These are phyloP conservation scores for Trametes versicolor DNA, from an alignment of 1,284 basidiomycete species.

Conservation along the genomic window DNA sequence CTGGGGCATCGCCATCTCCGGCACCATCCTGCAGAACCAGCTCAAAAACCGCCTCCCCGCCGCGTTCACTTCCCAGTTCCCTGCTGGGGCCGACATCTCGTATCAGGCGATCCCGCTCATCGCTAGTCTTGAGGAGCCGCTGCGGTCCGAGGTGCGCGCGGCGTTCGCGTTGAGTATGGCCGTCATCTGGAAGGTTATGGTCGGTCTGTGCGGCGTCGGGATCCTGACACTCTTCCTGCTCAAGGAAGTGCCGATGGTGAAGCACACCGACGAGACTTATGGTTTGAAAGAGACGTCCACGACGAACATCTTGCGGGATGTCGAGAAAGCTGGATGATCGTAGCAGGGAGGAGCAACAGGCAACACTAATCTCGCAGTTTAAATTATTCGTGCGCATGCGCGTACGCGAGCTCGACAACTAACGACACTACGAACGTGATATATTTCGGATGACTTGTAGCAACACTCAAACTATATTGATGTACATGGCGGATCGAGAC, in stretches of 20 bases:
- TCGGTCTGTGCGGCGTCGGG: constrained; percentile 47
- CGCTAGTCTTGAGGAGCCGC: constrained; percentile 42
- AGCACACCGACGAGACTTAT: constrained; percentile 42
- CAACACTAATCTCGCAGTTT: too few species aligned
- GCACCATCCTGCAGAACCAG: constrained; percentile 52
- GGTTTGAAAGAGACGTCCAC: constrained; percentile 14
- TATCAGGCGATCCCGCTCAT: constrained; percentile 51
- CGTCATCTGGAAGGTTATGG: constrained; percentile 48
- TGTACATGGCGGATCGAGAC: too few species aligned
- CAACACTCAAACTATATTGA: too few species aligned
- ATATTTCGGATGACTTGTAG: too few species aligned
- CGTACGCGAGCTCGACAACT: too few species aligned
- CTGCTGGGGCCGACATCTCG: constrained; percentile 46
- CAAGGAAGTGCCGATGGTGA: constrained; percentile 46
- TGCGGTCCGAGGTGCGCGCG: constrained; percentile 42
- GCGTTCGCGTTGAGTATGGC: constrained; percentile 48
- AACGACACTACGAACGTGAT: too few species aligned
- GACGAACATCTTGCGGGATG: not conserved
- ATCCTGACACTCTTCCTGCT: constrained; percentile 45
- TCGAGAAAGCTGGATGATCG: not conserved
- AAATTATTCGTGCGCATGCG: too few species aligned
- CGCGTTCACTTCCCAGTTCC: constrained; percentile 45
- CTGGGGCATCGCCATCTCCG: constrained; percentile 52
- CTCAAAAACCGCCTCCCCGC: constrained; percentile 47
- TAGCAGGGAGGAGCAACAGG: too few species aligned